phyloP scores from a whole-genome alignment of 495 filamentous ascomycete genomes.

The Amphirosellinia nigrospora region DNA sequence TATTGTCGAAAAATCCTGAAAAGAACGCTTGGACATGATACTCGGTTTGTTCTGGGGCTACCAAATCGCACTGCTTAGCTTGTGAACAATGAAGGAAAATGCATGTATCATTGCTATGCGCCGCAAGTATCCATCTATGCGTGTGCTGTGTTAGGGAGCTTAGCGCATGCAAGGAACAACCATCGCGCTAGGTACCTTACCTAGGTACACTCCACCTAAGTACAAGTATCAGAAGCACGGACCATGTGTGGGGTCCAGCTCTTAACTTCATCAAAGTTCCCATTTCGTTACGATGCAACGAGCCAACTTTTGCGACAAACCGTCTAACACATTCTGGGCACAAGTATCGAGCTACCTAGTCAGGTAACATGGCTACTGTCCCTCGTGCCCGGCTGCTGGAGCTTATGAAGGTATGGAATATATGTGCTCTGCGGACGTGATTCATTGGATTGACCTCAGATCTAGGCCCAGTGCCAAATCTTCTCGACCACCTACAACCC shows the following conservation, averaged over 20 bases:
- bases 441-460: not conserved
- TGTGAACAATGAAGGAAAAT: too few relatives aligned
- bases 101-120: too few relatives aligned
- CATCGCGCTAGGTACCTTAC: not conserved
- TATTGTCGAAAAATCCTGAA: conserved; percentile 31
- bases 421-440: not conserved
- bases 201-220: too few relatives aligned
- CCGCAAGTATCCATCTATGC: too few relatives aligned
- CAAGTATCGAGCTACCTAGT: not conserved
- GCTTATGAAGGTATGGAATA: conserved; percentile 70
- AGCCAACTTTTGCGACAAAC: not conserved
- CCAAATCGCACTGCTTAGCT: too few relatives aligned
- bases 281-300: not conserved
- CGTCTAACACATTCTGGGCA: not conserved
- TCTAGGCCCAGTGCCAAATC: conserved; percentile 84
- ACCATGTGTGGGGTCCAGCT: not conserved
- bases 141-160: too few relatives aligned
- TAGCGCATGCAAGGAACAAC: too few relatives aligned
- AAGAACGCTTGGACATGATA: conserved; percentile 40
- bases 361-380: conserved; percentile 67
- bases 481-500: conserved; percentile 94
- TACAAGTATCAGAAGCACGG: conserved; percentile 11
- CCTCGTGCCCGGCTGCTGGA: conserved; percentile 74
- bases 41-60: not conserved
- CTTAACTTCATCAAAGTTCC: conserved; percentile 16